phyloP scores from a whole-genome alignment of 1,284 basidiomycete genomes.

The Irpex sp. region DNA sequence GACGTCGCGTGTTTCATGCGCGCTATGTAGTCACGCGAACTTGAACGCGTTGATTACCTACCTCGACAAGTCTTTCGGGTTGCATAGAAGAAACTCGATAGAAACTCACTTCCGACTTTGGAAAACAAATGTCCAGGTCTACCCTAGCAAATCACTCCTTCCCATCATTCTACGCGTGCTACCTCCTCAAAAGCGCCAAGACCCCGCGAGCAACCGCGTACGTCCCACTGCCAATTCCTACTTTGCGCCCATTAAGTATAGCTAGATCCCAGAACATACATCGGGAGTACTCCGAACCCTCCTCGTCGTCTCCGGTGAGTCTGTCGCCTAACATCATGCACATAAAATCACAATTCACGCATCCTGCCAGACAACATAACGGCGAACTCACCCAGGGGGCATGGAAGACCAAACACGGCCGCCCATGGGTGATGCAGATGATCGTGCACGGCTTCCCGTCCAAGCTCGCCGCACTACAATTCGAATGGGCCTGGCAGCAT shows the following conservation, averaged over 20 bases:
- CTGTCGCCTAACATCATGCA: not conserved
- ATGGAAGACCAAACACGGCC: constrained; percentile 61
- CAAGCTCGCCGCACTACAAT: constrained; percentile 79
- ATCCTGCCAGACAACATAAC: constrained; percentile 69
- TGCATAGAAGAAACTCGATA: not conserved
- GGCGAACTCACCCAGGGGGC: constrained; percentile 78
- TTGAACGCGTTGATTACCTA: not conserved
- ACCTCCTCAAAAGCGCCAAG: constrained; percentile 72
- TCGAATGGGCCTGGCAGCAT: constrained; percentile 94
- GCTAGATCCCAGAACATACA: constrained; percentile 51
- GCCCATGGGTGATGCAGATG: constrained; percentile 91
- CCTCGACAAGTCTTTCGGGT: not conserved
- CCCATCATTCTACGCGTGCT: constrained; percentile 86
- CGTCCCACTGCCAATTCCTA: constrained; percentile 19
- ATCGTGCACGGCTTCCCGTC: constrained; percentile 88
- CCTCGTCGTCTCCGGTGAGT: constrained; percentile 62
- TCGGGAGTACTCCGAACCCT: constrained; percentile 83
- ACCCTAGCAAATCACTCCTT: constrained; percentile 53
- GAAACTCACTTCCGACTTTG: too few species aligned
- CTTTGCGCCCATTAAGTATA: too few species aligned
- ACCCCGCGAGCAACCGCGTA: constrained; percentile 57
- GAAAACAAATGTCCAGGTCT: constrained; percentile 25
- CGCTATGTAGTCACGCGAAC: not conserved
- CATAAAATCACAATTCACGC: not conserved
- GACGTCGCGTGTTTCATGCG: not conserved